A percentile compares a stretch with the other conserved stretches of the same genome.
phyloP scores from a whole-genome alignment of 306 rosid species.

The Casuarina glauca region DNA sequence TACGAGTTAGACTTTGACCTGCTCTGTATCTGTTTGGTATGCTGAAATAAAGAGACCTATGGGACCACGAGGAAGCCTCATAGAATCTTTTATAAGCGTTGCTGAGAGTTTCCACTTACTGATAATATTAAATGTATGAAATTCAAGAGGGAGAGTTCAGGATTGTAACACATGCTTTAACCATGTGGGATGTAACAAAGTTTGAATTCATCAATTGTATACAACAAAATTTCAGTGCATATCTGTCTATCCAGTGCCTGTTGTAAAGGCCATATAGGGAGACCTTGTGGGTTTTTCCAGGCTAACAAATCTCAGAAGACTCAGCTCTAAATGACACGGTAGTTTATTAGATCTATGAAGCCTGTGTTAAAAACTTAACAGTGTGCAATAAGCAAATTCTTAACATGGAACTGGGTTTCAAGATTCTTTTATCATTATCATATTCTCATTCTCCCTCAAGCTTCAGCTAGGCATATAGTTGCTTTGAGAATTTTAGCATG shows the following conservation, averaged over 20 bases:
- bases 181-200: neutral
- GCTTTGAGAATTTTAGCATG: neutral
- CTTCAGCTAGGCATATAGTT: neutral
- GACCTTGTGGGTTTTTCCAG: neutral
- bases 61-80: neutral
- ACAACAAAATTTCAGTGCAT: neutral
- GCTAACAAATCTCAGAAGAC: neutral
- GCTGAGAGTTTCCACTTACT: neutral
- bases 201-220: neutral
- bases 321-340: neutral
- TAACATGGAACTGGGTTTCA: neutral
- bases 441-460: neutral
- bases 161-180: neutral
- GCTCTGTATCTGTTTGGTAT: neutral
- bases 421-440: neutral
- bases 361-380: neutral
- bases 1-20: neutral
- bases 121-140: neutral
- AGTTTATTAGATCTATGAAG: neutral
- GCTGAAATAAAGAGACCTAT: constrained; percentile 1
- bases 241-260: neutral
- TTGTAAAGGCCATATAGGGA: neutral
- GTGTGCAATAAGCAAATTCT: neutral
- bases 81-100: neutral
- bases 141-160: neutral